Conservation (phyloP, 2,329 filamentous ascomycete species). For the Hymenoscyphus occultus region DNA sequence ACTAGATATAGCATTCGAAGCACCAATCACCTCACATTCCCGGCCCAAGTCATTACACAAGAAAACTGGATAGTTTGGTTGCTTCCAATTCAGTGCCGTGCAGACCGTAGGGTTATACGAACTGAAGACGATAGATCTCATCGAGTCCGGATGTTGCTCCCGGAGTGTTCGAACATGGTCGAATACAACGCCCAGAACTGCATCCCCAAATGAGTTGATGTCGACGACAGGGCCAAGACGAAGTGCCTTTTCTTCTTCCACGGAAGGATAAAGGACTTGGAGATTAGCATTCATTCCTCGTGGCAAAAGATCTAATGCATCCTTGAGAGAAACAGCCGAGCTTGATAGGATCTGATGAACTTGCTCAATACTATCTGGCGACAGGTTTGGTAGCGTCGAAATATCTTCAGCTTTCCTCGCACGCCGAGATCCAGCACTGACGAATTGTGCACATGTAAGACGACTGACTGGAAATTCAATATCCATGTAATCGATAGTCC, state of each 20-base stretch:
- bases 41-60: slow-evolving; percentile 88
- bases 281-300: slow-evolving; percentile 82
- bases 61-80: slow-evolving; percentile 96
- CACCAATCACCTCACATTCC: slow-evolving; percentile 43
- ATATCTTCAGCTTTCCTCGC: slow-evolving; percentile 40
- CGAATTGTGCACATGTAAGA: slow-evolving; percentile 72
- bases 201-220: slow-evolving; percentile 83
- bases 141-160: slow-evolving; percentile 64
- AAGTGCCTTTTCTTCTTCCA: slow-evolving; percentile 66
- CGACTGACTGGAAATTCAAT: slow-evolving; percentile 81
- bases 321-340: slow-evolving; percentile 75
- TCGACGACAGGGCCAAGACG: slow-evolving; percentile 73
- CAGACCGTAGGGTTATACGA: slow-evolving; percentile 89
- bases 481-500: slow-evolving; percentile 72
- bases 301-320: slow-evolving; percentile 73
- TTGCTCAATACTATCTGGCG: slow-evolving; percentile 55
- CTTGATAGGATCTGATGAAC: slow-evolving; percentile 70
- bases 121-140: slow-evolving; percentile 88
- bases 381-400: slow-evolving; percentile 44
- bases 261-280: slow-evolving; percentile 83
- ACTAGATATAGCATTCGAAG: slow-evolving; percentile 30
- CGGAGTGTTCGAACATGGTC: slow-evolving; percentile 76
- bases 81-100: slow-evolving; percentile 97
- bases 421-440: slow-evolving; percentile 38
- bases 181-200: slow-evolving; percentile 81